These are phyloP conservation scores for Scenedesmus sp. DNA, from an alignment of 163 green algal species.

Conservation along the genomic window DNA sequence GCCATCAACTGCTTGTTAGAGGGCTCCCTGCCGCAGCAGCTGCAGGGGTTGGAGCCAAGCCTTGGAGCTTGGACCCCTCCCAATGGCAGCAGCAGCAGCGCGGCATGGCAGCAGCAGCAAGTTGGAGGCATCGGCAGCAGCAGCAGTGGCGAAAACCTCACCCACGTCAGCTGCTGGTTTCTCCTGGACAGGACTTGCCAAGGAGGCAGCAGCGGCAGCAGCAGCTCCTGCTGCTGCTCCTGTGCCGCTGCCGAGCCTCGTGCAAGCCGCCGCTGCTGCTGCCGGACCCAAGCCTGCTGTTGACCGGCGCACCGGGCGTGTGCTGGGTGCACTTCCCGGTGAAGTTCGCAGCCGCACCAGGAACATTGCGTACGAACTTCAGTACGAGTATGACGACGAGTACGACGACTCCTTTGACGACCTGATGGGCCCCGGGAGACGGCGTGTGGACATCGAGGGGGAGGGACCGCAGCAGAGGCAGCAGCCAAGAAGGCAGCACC, in stretches of 20 bases:
- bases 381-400: constrained; percentile 84
- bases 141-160: background rate
- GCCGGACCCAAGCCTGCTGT: background rate
- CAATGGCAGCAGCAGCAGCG: constrained; percentile 23
- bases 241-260: background rate
- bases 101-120: background rate
- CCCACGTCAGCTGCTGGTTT: background rate
- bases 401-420: constrained; percentile 89
- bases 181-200: constrained; percentile 45
- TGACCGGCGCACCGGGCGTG: constrained; percentile 61
- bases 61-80: constrained; percentile 51
- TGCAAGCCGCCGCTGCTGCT: constrained; percentile 11
- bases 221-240: background rate
- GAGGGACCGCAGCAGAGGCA: constrained; percentile 38
- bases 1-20: constrained; percentile 74
- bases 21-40: constrained; percentile 55
- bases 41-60: constrained; percentile 55
- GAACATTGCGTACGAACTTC: constrained; percentile 47
- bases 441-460: constrained; percentile 72
- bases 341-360: constrained; percentile 42
- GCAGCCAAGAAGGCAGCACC: background rate
- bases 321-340: constrained; percentile 56
- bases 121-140: constrained; percentile 17
- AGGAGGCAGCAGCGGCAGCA: constrained; percentile 38
- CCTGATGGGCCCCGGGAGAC: constrained; percentile 58